Base-by-base conservation (phyloP, 257 asterid species). In the Thymus mandschuricus region DNA sequence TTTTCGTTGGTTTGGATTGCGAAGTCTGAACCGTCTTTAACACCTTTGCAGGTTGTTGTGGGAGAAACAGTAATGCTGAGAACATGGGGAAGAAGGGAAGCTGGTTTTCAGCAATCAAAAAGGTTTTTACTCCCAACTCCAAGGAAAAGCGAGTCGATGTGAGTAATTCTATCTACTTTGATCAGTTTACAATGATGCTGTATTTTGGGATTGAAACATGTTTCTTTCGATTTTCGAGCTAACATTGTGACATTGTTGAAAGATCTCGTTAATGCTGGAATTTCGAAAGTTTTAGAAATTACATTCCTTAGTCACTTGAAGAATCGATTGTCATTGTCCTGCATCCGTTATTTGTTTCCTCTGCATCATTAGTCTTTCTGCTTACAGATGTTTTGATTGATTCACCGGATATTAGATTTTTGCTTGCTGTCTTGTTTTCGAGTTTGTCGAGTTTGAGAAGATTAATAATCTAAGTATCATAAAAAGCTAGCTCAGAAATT, bases 51-150 rank as follows among this genome's bases (percentile, higher is more conserved):
- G 66, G 38, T 64, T 75, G 59, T 81, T 29, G 70, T 76, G 88
- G 92, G 80, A 70, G 87, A 69, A 72, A 84, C 10, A 85, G 92
- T 90, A 86, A 88, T 94, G 98, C 95, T 86, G 71, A 80, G 76
- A 83, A 61, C 44, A 95, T 95, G 99, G 99, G 98, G 79, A 89
- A 90, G 92, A 92, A 84, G 88, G 95, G 98, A 76, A 87, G 92
- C 86, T 95, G 97, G 98, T 79, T 87, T 87, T 89, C 97, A 78
- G 96, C 96, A 74, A 92, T 95, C 88, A 95, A 87, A 78, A 83
- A 81, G 88, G 88, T 86, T 78, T 95, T 95, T 64, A 76, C 87
- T 8, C 84, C 85, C 82, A 80, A 65, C 75, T 88, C 96, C 15
- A 92, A 87, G 79, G 97, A 89, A 50, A 91, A 89, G 81, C 75